Percentiles rank a stretch among this genome's conserved stretches.
Conservation (phyloP, 2,329 filamentous ascomycete species). For the Elsinoe arachidis region DNA sequence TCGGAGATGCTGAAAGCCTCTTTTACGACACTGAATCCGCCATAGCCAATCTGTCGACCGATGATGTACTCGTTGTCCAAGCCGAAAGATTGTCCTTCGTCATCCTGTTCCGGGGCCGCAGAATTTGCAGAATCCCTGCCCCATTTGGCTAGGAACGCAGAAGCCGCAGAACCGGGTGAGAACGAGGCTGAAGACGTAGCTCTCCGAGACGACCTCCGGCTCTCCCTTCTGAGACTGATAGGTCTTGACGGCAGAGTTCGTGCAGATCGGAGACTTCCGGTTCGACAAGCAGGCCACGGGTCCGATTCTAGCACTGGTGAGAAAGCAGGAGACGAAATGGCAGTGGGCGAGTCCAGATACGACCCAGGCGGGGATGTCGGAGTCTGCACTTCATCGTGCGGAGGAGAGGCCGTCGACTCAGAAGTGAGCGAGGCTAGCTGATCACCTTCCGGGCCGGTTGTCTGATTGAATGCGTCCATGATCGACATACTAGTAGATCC, state of each 20-base stretch:
- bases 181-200: conserved; percentile 43
- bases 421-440: conserved; percentile 34
- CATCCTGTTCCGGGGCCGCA: conserved; percentile 47
- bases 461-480: conserved; percentile 13
- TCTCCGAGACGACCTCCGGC: conserved; percentile 37
- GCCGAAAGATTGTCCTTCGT: conserved; percentile 59
- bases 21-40: conserved; percentile 59
- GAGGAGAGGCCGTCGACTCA: conserved; percentile 33
- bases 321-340: conserved; percentile 28
- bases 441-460: conserved; percentile 22
- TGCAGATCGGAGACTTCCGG: conserved; percentile 20
- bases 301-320: conserved; percentile 24
- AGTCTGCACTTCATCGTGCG: conserved; percentile 31
- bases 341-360: conserved; percentile 27
- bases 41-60: conserved; percentile 56
- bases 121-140: conserved; percentile 31
- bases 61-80: conserved; percentile 54
- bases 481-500: conserved; percentile 14
- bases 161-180: conserved; percentile 50
- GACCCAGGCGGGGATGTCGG: conserved; percentile 27
- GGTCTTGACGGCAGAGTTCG: conserved; percentile 24
- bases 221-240: conserved; percentile 28
- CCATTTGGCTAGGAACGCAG: conserved; percentile 50
- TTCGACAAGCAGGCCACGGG: conserved; percentile 20
- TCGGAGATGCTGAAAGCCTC: conserved; percentile 55